These are phyloP conservation scores for Mortierella sp. DNA, from an alignment of 371 early-diverging fungal genomes.

Conservation along the genomic window DNA sequence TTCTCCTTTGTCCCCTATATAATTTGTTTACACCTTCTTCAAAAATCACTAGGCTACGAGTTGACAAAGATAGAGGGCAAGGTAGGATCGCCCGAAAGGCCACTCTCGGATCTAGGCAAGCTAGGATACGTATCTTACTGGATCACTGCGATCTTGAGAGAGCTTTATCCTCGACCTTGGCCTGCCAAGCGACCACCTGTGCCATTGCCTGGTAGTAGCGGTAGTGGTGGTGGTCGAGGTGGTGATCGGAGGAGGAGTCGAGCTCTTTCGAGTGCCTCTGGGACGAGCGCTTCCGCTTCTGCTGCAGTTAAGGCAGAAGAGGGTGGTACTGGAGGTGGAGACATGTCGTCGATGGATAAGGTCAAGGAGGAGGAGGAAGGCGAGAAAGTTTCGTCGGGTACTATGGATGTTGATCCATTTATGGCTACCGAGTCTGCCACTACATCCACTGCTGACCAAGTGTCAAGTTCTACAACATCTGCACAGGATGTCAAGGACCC, in stretches of 20 bases:
- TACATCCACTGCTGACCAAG: neutral
- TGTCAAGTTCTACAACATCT: neutral
- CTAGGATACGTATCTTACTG: conserved; percentile 83
- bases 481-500: neutral
- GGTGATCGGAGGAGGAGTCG: conserved; percentile 20
- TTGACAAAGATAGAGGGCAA: conserved; percentile 90
- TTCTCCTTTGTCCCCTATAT: neutral
- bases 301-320: neutral
- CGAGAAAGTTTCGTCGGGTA: neutral
- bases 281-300: neutral
- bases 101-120: conserved; percentile 81
- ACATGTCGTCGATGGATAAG: neutral
- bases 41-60: conserved; percentile 76
- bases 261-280: neutral
- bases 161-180: conserved; percentile 56
- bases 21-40: neutral
- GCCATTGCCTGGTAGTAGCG: neutral
- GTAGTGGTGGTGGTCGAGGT: neutral
- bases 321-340: neutral
- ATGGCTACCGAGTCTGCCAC: neutral
- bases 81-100: conserved; percentile 92
- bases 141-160: conserved; percentile 75
- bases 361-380: neutral
- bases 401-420: conserved; percentile 22
- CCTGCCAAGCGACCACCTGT: conserved; percentile 32